phyloP scores from a whole-genome alignment of 106 monocot genomes.

The Ottelia alismoides region DNA sequence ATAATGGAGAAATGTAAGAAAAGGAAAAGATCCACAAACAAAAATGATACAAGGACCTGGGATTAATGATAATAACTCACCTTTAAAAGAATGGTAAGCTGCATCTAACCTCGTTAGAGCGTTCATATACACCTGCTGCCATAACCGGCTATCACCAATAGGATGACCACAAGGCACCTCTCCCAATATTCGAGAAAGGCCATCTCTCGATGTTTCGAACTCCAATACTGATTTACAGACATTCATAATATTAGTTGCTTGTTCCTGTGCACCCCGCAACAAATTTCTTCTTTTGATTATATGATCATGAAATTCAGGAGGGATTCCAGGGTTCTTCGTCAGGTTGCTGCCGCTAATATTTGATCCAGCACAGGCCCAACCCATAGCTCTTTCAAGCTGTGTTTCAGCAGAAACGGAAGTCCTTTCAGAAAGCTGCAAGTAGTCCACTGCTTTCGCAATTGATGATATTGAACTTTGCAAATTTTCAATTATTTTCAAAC shows the following conservation, averaged over 20 bases:
- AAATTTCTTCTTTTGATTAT: conserved; percentile 54
- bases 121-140: conserved; percentile 70
- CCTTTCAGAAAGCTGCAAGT: conserved; percentile 63
- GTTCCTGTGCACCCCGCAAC: conserved; percentile 45
- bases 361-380: conserved; percentile 88
- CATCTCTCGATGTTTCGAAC: conserved; percentile 96
- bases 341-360: conserved; percentile 22
- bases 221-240: conserved; percentile 73
- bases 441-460: conserved; percentile 48
- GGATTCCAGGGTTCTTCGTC: conserved; percentile 51
- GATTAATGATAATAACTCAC: too few relatives aligned
- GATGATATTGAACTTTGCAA: conserved; percentile 60
- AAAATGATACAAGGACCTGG: too few relatives aligned
- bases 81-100: conserved; percentile 68
- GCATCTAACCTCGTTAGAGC: conserved; percentile 57
- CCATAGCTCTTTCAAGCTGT: conserved; percentile 97
- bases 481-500: conserved; percentile 58
- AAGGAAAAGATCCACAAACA: conserved; percentile 1
- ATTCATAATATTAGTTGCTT: conserved; percentile 48
- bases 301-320: conserved; percentile 92
- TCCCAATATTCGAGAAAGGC: conserved; percentile 33
- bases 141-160: conserved; percentile 38
- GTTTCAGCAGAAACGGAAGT: conserved; percentile 62
- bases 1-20: conserved; percentile 1
- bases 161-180: conserved; percentile 31